Percentiles rank a stretch among this genome's conserved stretches.
phyloP scores from a whole-genome alignment of 768 basidiomycete species.

The Tricholoma matsutake region DNA sequence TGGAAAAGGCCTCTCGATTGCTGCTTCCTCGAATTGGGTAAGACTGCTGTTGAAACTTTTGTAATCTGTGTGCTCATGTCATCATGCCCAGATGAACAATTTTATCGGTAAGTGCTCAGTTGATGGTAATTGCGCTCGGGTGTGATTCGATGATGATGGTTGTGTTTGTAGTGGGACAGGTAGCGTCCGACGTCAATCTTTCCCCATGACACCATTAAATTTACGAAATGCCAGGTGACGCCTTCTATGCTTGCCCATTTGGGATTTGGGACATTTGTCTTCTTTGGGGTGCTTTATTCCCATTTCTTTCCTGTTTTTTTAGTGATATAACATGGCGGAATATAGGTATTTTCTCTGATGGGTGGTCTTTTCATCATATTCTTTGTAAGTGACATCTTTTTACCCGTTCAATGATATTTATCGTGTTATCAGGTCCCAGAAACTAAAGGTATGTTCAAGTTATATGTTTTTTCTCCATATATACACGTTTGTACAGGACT shows the following conservation, averaged over 20 bases:
- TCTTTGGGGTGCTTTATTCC: slow-evolving; percentile 56
- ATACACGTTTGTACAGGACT: slow-evolving; percentile 33
- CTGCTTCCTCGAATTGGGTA: slow-evolving; percentile 75
- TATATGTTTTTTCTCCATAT: background rate
- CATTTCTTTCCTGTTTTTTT: background rate
- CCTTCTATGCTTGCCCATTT: slow-evolving; percentile 68
- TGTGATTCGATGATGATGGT: background rate
- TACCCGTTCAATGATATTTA: background rate
- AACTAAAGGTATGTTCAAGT: slow-evolving; percentile 51
- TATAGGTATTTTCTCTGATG: slow-evolving; percentile 60
- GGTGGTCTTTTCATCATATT: slow-evolving; percentile 66
- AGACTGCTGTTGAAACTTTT: slow-evolving; percentile 9
- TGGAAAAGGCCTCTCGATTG: slow-evolving; percentile 73
- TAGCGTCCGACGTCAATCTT: slow-evolving; percentile 17
- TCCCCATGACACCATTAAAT: background rate
- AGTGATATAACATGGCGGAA: background rate
- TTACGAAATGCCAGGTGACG: slow-evolving; percentile 29
- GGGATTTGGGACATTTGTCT: slow-evolving; percentile 70
- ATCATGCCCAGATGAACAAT: slow-evolving; percentile 60
- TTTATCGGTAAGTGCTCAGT: slow-evolving; percentile 53
- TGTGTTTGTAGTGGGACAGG: slow-evolving; percentile 25
- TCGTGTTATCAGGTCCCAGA: slow-evolving; percentile 51
- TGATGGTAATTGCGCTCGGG: background rate
- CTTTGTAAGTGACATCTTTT: slow-evolving; percentile 41
- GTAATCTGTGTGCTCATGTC: background rate